Percentiles rank a stretch among this genome's conserved stretches.
Conservation (phyloP, 148 eudicot genomes). For the Mesembryanthemum crystallinum region DNA sequence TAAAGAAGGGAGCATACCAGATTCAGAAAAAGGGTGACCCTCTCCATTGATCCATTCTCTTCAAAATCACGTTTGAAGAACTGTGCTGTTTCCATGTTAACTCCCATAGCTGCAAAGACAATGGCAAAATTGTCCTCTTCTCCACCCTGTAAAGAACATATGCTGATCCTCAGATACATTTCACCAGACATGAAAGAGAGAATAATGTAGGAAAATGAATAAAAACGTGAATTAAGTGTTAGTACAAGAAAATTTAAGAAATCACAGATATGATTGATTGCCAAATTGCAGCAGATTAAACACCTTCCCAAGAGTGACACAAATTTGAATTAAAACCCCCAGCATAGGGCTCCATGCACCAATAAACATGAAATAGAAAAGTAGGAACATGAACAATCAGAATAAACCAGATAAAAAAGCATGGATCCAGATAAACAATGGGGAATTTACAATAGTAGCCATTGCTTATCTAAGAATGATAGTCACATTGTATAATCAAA, state of each 20-base stretch:
- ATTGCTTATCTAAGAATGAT: neutral
- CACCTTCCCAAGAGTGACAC: too few species aligned
- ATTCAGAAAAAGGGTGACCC: slow-evolving; percentile 95
- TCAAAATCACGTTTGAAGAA: slow-evolving; percentile 99
- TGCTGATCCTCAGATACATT: neutral
- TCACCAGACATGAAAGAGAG: neutral
- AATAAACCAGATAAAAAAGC: neutral
- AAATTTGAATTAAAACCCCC: neutral
- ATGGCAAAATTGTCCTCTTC: slow-evolving; percentile 99
- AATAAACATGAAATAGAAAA: too few species aligned
- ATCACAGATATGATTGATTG: neutral
- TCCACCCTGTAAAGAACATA: slow-evolving; percentile 38
- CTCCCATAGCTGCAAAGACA: slow-evolving; percentile 99
- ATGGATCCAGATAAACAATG: neutral
- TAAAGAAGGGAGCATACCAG: slow-evolving; percentile 44
- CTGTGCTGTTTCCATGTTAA: slow-evolving; percentile 99
- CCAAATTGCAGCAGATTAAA: neutral
- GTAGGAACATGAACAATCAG: too few species aligned
- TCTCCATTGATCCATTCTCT: slow-evolving; percentile 99
- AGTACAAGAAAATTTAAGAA: neutral
- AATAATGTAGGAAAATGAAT: neutral
- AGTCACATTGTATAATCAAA: neutral
- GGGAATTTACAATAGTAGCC: neutral
- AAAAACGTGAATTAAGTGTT: neutral
- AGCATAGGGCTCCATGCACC: too few species aligned